These are phyloP conservation scores for Taxawa tesnikishii DNA, from an alignment of 2,329 filamentous ascomycete species.

Conservation along the genomic window DNA sequence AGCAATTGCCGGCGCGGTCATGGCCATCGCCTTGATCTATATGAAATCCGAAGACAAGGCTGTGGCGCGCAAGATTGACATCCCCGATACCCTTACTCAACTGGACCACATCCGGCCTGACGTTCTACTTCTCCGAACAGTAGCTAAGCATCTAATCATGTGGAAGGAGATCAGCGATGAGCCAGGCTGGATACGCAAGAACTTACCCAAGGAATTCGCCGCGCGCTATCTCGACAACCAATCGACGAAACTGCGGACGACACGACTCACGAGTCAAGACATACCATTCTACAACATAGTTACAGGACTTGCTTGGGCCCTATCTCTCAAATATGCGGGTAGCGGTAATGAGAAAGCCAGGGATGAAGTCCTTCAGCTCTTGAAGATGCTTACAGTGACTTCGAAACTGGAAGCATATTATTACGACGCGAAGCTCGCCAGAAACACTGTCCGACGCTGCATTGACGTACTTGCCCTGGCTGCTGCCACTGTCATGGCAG, in stretches of 20 bases:
- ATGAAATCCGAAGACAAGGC: slow-evolving; percentile 90
- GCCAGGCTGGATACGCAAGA: slow-evolving; percentile 62
- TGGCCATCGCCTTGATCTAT: slow-evolving; percentile 83
- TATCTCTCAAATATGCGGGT: slow-evolving; percentile 34
- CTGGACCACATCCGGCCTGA: slow-evolving; percentile 95
- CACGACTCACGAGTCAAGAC: slow-evolving; percentile 60
- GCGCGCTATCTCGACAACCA: slow-evolving; percentile 4
- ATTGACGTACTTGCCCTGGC: slow-evolving; percentile 79
- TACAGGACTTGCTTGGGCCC: slow-evolving; percentile 70
- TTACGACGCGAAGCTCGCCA: slow-evolving; percentile 76
- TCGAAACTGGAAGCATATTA: slow-evolving; percentile 20
- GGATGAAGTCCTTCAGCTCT: slow-evolving; percentile 69
- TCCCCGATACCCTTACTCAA: slow-evolving; percentile 78
- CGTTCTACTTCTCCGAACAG: slow-evolving; percentile 75
- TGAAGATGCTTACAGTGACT: slow-evolving; percentile 42
- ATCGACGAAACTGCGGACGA: slow-evolving; percentile 3
- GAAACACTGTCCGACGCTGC: slow-evolving; percentile 77
- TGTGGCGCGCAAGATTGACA: slow-evolving; percentile 81
- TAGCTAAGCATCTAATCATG: slow-evolving; percentile 83
- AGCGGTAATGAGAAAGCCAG: slow-evolving; percentile 52
- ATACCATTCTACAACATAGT: slow-evolving; percentile 89
- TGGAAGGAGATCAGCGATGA: slow-evolving; percentile 64
- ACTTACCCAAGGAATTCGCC: slow-evolving; percentile 54
- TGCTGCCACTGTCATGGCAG: slow-evolving; percentile 83
- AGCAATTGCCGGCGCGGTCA: slow-evolving; percentile 82